Base-by-base conservation (phyloP, 805 yeast genomes). In the Candida glaebosa region DNA sequence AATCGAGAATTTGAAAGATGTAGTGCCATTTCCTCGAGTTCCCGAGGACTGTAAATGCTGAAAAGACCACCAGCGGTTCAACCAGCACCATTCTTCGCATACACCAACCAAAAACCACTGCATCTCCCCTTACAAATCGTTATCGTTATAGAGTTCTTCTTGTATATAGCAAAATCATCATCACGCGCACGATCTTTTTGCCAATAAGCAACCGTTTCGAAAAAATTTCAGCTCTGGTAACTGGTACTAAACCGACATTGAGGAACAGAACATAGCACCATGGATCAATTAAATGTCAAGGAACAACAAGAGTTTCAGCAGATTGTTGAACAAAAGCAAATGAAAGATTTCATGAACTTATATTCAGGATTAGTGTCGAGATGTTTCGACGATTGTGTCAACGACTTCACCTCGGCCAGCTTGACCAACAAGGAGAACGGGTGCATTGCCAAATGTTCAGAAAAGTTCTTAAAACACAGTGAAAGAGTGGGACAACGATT, bases 401-500 rank as follows among this genome's bases (percentile, higher is more conserved):
- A 90, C 65, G 99, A 93, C 67, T 91, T 93, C 81, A 93, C 99
- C 44, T 88, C 98, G 33, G 82, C 84, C 61, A 80, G 81, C 60
- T 78, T 93, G 61, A 82, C 96, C 48, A 65, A 81, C 57, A 87
- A 85, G 73, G 99, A 93, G 68, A 81, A 81, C 51, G 58, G 81
- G 18, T 93, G 99, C 71, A 79, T 93, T 48, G 73, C 80, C 75
- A 86, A 85, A 67, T 93, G 99, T 67, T 84, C 96, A 38, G 98
- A 91, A 69, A 93, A 93, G 76, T 93, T 93, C 80, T 78, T 93
- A 73, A 93, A 93, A 66, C 98, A 91, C 75, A 82, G 91, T 67
- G 99, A 93, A 73, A 84, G 99, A 65, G 96, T 93, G 43, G 99
- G 99, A 34, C 91, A 86, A 69, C 83, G 98, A 71, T 93, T 93